Evolutionary conservation across 139 green algal species (phyloP).

Genomic region (Chlamydomonas urium): DNA sequence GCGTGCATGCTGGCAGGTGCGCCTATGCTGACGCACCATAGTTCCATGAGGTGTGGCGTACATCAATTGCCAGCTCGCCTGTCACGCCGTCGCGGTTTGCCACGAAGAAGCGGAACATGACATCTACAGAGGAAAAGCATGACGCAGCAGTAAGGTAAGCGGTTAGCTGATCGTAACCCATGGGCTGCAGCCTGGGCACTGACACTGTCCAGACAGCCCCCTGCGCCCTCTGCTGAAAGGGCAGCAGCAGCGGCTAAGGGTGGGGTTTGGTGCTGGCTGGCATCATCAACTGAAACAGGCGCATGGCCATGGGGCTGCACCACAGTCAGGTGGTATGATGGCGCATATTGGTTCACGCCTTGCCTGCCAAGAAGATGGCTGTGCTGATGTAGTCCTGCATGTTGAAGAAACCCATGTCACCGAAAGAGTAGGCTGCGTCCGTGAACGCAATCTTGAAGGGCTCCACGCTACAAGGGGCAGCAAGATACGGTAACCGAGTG

Average conservation of each 20-base stretch:
- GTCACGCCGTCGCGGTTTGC: not conserved
- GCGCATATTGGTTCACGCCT: too few species aligned
- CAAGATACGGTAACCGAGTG: not conserved
- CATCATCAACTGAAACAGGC: too few species aligned
- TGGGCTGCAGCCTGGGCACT: too few species aligned
- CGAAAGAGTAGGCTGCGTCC: not conserved
- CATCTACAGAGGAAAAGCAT: too few species aligned
- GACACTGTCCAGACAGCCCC: too few species aligned
- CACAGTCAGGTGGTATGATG: too few species aligned
- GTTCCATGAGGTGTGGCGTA: not conserved
- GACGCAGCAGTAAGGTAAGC: too few species aligned
- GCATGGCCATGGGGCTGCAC: too few species aligned
- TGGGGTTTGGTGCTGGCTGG: too few species aligned
- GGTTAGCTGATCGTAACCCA: too few species aligned
- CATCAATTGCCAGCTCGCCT: not conserved
- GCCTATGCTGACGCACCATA: not conserved
- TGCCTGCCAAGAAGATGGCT: constrained; percentile 2
- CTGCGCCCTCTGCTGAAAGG: too few species aligned
- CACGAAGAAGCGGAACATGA: constrained; percentile 2
- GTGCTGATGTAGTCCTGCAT: constrained; percentile 6
- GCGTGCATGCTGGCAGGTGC: not conserved
- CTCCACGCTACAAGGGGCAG: not conserved
- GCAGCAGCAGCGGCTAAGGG: too few species aligned
- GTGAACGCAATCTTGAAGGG: constrained; percentile 14
- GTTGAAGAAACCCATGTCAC: not conserved